Conservation (phyloP, 2,329 filamentous ascomycete species). For the Thielaviopsis punctulata region DNA sequence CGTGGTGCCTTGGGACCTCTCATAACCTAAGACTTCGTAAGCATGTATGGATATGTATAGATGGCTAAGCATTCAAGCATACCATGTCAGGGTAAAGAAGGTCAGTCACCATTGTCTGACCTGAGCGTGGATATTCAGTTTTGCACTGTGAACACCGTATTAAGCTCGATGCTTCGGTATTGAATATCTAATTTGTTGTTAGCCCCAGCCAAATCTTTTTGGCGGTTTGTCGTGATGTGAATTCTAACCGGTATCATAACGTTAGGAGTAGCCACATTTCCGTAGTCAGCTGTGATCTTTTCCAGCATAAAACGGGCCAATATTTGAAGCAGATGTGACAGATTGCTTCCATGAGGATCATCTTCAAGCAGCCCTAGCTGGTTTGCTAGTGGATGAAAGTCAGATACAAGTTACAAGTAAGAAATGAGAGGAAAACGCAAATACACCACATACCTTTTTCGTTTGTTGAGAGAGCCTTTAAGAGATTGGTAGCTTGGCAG, state of each 20-base stretch:
- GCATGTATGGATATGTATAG: too few relatives aligned
- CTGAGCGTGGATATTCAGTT: slow-evolving; percentile 68
- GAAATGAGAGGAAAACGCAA: too few relatives aligned
- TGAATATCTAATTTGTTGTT: slow-evolving; percentile 30
- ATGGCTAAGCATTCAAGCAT: too few relatives aligned
- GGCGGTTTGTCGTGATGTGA: not conserved
- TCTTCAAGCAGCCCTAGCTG: slow-evolving; percentile 70
- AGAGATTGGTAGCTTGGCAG: slow-evolving; percentile 87
- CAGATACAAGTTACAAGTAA: not conserved
- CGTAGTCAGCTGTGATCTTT: slow-evolving; percentile 59
- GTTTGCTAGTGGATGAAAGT: slow-evolving; percentile 26
- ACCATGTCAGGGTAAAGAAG: slow-evolving; percentile 50
- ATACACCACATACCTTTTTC: slow-evolving; percentile 56
- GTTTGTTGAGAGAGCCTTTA: slow-evolving; percentile 75
- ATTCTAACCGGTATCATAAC: slow-evolving; percentile 49
- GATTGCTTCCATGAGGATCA: slow-evolving; percentile 53
- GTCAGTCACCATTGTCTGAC: slow-evolving; percentile 69
- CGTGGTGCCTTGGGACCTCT: slow-evolving; percentile 34
- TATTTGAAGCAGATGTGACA: slow-evolving; percentile 55
- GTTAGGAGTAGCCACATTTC: slow-evolving; percentile 40
- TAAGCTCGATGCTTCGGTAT: slow-evolving; percentile 51
- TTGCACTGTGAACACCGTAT: slow-evolving; percentile 78
- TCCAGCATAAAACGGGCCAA: slow-evolving; percentile 75
- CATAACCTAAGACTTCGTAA: slow-evolving; percentile 3
- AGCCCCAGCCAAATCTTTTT: not conserved